Conservation (phyloP, 768 basidiomycete species). For the Amanita muscaria region DNA sequence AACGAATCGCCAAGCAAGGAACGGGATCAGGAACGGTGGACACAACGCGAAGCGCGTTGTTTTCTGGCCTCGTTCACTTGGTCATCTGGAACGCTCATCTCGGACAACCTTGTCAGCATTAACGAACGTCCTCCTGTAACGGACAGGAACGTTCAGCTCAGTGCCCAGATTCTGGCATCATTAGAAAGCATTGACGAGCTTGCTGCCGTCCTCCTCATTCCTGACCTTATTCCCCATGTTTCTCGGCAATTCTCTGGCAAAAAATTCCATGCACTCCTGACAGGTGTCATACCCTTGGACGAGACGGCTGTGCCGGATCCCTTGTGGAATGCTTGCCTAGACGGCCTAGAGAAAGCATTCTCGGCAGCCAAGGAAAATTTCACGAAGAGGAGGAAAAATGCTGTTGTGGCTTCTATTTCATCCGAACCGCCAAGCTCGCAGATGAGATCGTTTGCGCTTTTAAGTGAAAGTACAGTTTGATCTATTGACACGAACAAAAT, state of each 20-base stretch:
- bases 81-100: slow-evolving; percentile 11
- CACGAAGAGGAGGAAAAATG: slow-evolving; percentile 23
- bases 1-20: slow-evolving; percentile 43
- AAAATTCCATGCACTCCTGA: slow-evolving; percentile 47
- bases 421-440: neutral
- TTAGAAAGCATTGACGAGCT: slow-evolving; percentile 54
- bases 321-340: slow-evolving; percentile 39
- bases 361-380: slow-evolving; percentile 39
- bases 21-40: slow-evolving; percentile 66
- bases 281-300: slow-evolving; percentile 17
- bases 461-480: slow-evolving; percentile 3
- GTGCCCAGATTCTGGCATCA: slow-evolving; percentile 53
- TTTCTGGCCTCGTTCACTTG: slow-evolving; percentile 45
- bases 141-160: slow-evolving; percentile 60
- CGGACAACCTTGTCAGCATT: slow-evolving; percentile 7
- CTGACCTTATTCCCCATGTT: slow-evolving; percentile 35
- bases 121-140: slow-evolving; percentile 28
- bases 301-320: slow-evolving; percentile 19
- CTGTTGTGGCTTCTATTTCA: neutral
- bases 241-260: slow-evolving; percentile 49
- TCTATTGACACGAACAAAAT: neutral
- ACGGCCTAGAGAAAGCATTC: slow-evolving; percentile 41
- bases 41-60: slow-evolving; percentile 47
- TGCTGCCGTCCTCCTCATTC: slow-evolving; percentile 51
- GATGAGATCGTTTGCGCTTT: neutral